Evolutionary conservation across 805 yeast species (phyloP), one percentile per base, ranked within the genome.

Genomic region (Scheffersomyces stipitis): DNA sequence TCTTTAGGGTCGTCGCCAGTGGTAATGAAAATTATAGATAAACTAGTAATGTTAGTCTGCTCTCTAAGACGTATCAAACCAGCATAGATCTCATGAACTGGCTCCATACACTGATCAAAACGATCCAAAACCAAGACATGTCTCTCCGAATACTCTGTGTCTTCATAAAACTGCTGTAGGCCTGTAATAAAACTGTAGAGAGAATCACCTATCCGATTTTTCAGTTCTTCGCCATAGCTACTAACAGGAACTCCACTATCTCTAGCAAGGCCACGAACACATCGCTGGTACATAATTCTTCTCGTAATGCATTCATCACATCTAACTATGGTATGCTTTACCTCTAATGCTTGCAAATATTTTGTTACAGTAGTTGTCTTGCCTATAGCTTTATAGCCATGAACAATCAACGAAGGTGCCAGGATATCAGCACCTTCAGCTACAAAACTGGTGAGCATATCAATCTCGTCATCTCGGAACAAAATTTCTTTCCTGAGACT

Each of bases 361-460:
- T 47, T 38, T 1, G 40, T 44, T 4, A 75, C 54, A 1, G 68
- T 60, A 36, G 54, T 57, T 2, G 78, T 56, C 45, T 76, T 76
- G 0, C 82, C 82, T 13, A 72, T 58, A 1, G 79, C 65, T 35
- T 66, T 59, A 38, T 69, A 64, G 0, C 82, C 81, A 46, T 74
- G 78, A 3, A 76, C 61, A 2, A 73, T 49, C 8, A 75, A 31
- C 5, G 66, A 51, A 1, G 73, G 66, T 0, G 61, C 56, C 54
- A 63, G 58, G 2, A 51, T 23, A 3, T 38, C 45, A 1, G 48
- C 18, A 14, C 62, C 58, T 7, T 51, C 51, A 5, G 62, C 49
- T 1, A 76, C 36, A 34, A 64, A 71, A 0, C 69, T 51, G 23
- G 53, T 45, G 14, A 75, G 44, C 7, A 70, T 50, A 7, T 54